These are phyloP conservation scores for Nowakowskiella sp. DNA, from an alignment of 192 early-diverging fungal species.

Conservation along the genomic window DNA sequence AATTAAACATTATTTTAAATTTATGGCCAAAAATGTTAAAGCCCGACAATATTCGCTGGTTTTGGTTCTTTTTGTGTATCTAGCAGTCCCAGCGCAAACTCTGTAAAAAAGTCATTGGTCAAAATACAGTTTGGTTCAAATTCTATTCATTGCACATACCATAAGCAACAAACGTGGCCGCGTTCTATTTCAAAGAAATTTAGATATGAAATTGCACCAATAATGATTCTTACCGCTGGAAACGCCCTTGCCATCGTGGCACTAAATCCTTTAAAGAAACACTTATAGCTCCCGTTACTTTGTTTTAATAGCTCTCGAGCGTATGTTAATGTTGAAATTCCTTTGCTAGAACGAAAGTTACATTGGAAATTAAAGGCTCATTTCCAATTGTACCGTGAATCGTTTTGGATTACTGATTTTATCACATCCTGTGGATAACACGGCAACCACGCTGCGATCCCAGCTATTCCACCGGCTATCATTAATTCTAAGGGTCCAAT, in stretches of 20 bases:
- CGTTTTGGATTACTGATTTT: constrained; percentile 69
- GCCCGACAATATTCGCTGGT: too few species aligned
- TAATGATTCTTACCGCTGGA: constrained; percentile 12
- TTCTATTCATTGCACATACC: too few species aligned
- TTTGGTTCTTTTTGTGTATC: too few species aligned
- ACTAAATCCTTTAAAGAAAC: constrained; percentile 75
- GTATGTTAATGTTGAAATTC: constrained; percentile 24
- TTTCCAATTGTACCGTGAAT: constrained; percentile 26
- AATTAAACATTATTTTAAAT: too few species aligned
- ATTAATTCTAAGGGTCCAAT: constrained; percentile 32
- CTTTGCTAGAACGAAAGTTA: too few species aligned
- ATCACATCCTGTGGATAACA: constrained; percentile 74
- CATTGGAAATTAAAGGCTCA: constrained; percentile 21
- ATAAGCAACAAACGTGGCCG: constrained; percentile 14
- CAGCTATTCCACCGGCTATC: constrained; percentile 32
- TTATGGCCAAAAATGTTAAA: too few species aligned
- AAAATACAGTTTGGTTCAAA: too few species aligned
- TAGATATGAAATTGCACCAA: not conserved
- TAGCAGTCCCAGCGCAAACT: too few species aligned
- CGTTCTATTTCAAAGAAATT: constrained; percentile 7
- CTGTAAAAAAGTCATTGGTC: too few species aligned
- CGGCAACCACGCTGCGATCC: constrained; percentile 27
- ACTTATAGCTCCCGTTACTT: constrained; percentile 48
- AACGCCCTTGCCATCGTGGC: constrained; percentile 58
- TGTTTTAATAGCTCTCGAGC: constrained; percentile 38